Evolutionary conservation across 768 basidiomycete genomes (phyloP).

Genomic region (Podaxis sp.): DNA sequence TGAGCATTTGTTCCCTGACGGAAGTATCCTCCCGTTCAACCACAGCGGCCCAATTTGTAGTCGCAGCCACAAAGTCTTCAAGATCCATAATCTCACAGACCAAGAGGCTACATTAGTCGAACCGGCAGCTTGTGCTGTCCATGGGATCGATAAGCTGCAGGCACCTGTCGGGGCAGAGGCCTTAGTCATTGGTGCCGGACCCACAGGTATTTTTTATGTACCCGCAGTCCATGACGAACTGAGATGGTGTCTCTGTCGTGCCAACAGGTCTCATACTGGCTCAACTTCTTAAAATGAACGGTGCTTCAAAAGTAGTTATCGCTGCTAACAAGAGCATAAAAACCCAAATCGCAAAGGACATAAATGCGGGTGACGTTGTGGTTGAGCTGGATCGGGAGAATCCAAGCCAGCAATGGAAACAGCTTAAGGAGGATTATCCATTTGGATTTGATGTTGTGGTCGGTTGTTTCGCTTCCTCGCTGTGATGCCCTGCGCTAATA

Average conservation of each 20-base stretch:
- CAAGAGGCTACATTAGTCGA: slow-evolving; percentile 87
- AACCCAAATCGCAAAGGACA: slow-evolving; percentile 79
- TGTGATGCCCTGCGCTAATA: background rate
- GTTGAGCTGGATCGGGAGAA: slow-evolving; percentile 78
- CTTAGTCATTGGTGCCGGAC: slow-evolving; percentile 84
- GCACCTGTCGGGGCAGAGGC: slow-evolving; percentile 83
- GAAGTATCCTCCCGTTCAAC: slow-evolving; percentile 1
- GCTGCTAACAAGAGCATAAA: slow-evolving; percentile 91
- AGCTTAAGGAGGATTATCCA: slow-evolving; percentile 77
- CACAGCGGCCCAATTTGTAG: background rate
- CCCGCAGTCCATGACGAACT: background rate
- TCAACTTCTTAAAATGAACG: slow-evolving; percentile 85
- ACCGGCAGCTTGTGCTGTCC: slow-evolving; percentile 89
- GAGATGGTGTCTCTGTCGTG: background rate
- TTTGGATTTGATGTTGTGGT: slow-evolving; percentile 87
- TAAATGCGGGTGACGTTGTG: slow-evolving; percentile 82
- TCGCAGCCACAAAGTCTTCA: slow-evolving; percentile 67
- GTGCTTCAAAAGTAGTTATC: slow-evolving; percentile 76
- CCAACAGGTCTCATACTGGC: slow-evolving; percentile 68
- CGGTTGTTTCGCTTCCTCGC: background rate
- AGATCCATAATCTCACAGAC: slow-evolving; percentile 83
- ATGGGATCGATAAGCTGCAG: slow-evolving; percentile 86
- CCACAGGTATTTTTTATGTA: slow-evolving; percentile 43
- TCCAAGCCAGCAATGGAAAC: slow-evolving; percentile 76
- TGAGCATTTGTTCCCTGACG: slow-evolving; percentile 36